Evolutionary conservation across 495 filamentous ascomycete genomes (phyloP).

Genomic region (Cercophora samala): DNA sequence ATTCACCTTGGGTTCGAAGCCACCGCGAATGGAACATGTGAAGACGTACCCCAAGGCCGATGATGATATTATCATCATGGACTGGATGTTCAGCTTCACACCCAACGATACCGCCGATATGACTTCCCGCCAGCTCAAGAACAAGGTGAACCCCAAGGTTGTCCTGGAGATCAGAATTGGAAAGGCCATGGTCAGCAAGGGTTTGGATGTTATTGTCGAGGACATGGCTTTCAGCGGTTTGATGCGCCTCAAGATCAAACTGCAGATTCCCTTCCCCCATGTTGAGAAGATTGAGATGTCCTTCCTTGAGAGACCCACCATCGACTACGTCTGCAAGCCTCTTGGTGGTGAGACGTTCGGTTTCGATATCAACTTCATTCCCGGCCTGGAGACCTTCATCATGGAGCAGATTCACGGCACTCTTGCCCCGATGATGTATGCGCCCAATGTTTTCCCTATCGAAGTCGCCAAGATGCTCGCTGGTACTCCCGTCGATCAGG

Average conservation of each 20-base stretch:
- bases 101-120: conserved; percentile 91
- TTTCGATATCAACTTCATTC: conserved; percentile 98
- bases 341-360: conserved; percentile 92
- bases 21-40: conserved; percentile 92
- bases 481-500: conserved; percentile 90
- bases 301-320: conserved; percentile 67
- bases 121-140: conserved; percentile 82
- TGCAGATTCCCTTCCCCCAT: conserved; percentile 93
- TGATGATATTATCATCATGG: conserved; percentile 94
- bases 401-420: conserved; percentile 93
- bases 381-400: conserved; percentile 88
- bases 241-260: conserved; percentile 96
- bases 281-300: conserved; percentile 89
- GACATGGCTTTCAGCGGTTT: conserved; percentile 92
- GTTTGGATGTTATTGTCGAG: conserved; percentile 94
- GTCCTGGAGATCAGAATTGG: conserved; percentile 90
- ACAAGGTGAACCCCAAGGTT: conserved; percentile 95
- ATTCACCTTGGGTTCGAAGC: conserved; percentile 91
- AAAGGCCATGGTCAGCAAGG: conserved; percentile 93
- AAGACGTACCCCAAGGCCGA: conserved; percentile 97
- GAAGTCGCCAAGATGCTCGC: conserved; percentile 98
- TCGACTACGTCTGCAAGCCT: conserved; percentile 97
- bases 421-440: conserved; percentile 93
- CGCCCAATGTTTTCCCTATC: conserved; percentile 94
- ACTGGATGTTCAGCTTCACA: conserved; percentile 99